Percentiles rank a stretch among this genome's conserved stretches.
These are phyloP conservation scores for Cerioporus squamosus DNA, from an alignment of 1,284 basidiomycete genomes.

Conservation along the genomic window DNA sequence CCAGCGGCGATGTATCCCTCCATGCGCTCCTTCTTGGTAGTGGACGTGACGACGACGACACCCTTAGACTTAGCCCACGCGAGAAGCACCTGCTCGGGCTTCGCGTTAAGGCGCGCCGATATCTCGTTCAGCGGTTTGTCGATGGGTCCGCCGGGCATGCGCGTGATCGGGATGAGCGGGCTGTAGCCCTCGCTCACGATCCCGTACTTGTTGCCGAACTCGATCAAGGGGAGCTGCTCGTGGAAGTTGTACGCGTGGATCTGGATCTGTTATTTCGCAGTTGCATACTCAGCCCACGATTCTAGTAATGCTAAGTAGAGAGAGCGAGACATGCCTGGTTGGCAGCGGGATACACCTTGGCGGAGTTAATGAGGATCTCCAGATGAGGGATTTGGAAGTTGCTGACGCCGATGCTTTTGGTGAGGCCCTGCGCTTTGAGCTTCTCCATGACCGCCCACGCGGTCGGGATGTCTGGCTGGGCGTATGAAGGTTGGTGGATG, in stretches of 20 bases:
- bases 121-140: slow-evolving; percentile 63
- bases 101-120: slow-evolving; percentile 59
- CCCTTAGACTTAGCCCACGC: slow-evolving; percentile 72
- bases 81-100: slow-evolving; percentile 74
- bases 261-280: slow-evolving; percentile 46
- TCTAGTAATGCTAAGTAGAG: too few relatives aligned
- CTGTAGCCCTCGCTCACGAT: slow-evolving; percentile 79
- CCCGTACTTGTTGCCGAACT: slow-evolving; percentile 59
- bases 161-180: slow-evolving; percentile 70
- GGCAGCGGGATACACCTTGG: slow-evolving; percentile 69
- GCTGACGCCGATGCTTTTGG: slow-evolving; percentile 81
- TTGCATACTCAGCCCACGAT: not conserved
- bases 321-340: slow-evolving; percentile 63
- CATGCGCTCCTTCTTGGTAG: slow-evolving; percentile 55
- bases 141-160: slow-evolving; percentile 72
- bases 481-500: slow-evolving; percentile 58
- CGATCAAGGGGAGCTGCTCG: slow-evolving; percentile 55
- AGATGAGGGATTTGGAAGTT: slow-evolving; percentile 71
- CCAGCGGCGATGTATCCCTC: slow-evolving; percentile 59
- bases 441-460: slow-evolving; percentile 73
- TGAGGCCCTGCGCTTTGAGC: slow-evolving; percentile 61
- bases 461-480: slow-evolving; percentile 50
- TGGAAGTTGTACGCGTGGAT: slow-evolving; percentile 78
- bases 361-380: slow-evolving; percentile 57
- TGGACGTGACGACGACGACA: slow-evolving; percentile 70